Evolutionary conservation across 2,329 filamentous ascomycete species (phyloP).

Genomic region (Pseudofabraea citricarpa): DNA sequence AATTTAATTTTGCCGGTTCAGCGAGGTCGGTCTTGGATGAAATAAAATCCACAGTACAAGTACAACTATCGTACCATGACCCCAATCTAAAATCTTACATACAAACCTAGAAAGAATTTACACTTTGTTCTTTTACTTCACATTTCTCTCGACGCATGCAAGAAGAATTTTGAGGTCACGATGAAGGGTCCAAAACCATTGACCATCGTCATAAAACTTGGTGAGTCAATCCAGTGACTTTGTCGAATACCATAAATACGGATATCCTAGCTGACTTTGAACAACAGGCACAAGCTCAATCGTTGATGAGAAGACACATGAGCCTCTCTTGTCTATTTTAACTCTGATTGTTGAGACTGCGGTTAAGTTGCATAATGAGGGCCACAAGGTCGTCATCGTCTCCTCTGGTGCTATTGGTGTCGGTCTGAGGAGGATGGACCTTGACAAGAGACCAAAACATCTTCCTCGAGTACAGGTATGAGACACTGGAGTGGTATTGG

Average conservation of each 20-base stretch:
- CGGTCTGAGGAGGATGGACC: slow-evolving; percentile 83
- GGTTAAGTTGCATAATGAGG: slow-evolving; percentile 80
- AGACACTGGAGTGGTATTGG: slow-evolving; percentile 1
- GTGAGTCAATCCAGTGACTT: slow-evolving; percentile 33
- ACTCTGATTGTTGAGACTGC: slow-evolving; percentile 93
- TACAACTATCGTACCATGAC: background rate
- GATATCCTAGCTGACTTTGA: background rate
- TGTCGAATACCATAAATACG: background rate
- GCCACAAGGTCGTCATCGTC: slow-evolving; percentile 90
- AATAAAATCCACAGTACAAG: no score
- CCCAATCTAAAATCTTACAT: background rate
- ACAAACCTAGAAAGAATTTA: background rate
- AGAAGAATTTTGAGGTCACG: slow-evolving; percentile 20
- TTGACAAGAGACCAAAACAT: slow-evolving; percentile 83
- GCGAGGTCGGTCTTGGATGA: no score
- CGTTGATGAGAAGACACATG: slow-evolving; percentile 91
- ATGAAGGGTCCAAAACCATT: slow-evolving; percentile 52
- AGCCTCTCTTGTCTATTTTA: slow-evolving; percentile 85
- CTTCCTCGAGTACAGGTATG: slow-evolving; percentile 77
- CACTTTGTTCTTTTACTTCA: no score
- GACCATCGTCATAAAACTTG: slow-evolving; percentile 66
- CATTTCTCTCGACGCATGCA: no score
- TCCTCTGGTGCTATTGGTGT: slow-evolving; percentile 97
- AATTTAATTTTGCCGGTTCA: slow-evolving; percentile 5
- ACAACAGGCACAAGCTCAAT: slow-evolving; percentile 91